These are phyloP conservation scores for Phtheirospermum japonicum DNA, from an alignment of 257 asterid genomes.

Conservation along the genomic window DNA sequence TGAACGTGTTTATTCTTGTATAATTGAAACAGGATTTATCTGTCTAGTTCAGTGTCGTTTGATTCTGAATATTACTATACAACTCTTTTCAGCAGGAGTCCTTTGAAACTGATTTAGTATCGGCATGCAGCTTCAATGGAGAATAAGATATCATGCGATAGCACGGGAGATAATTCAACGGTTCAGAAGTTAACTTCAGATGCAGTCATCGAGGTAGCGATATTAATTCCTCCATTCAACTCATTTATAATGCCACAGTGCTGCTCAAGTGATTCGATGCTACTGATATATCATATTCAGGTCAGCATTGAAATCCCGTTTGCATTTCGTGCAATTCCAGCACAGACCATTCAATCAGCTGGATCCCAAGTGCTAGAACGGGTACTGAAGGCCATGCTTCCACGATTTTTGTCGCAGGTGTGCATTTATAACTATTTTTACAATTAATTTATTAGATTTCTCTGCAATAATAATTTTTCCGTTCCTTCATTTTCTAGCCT, in stretches of 20 bases:
- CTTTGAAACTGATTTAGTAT: constrained; percentile 97
- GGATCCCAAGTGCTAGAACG: constrained; percentile 86
- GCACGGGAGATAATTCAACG: constrained; percentile 38
- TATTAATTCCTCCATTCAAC: background rate
- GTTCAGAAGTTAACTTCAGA: constrained; percentile 76
- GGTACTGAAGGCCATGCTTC: constrained; percentile 89
- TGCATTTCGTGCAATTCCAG: constrained; percentile 84
- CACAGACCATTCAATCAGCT: constrained; percentile 76
- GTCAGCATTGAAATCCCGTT: constrained; percentile 85
- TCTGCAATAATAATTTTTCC: background rate
- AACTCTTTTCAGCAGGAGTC: constrained; percentile 79
- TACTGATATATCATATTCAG: constrained; percentile 41
- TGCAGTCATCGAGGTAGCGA: background rate
- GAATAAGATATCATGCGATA: constrained; percentile 49
- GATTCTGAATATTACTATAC: constrained; percentile 45
- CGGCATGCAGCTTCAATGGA: constrained; percentile 99
- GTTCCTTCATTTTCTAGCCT: constrained; percentile 5
- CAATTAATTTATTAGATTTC: background rate
- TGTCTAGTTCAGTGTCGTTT: constrained; percentile 31
- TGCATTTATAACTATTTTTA: constrained; percentile 1
- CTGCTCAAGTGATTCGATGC: constrained; percentile 21
- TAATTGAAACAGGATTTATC: constrained; percentile 21
- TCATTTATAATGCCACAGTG: constrained; percentile 16
- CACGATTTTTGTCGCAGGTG: constrained; percentile 93
- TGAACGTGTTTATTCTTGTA: background rate